Evolutionary conservation across 2,329 filamentous ascomycete species (phyloP).

Genomic region (Penicillium sp.): DNA sequence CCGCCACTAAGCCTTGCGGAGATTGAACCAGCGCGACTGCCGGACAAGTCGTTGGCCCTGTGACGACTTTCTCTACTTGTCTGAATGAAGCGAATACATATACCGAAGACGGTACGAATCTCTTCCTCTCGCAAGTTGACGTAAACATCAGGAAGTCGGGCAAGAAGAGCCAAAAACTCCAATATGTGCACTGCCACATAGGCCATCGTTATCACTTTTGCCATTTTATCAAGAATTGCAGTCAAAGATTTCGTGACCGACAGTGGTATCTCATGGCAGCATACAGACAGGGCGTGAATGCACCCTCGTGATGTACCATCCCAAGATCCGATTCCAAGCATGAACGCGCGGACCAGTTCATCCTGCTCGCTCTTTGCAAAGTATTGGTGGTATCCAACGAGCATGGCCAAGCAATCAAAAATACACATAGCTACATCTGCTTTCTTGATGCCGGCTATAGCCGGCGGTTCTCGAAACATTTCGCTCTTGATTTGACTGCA

Average conservation of each 20-base stretch:
- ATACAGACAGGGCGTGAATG: slow-evolving; percentile 91
- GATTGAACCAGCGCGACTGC: slow-evolving; percentile 30
- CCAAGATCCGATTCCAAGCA: slow-evolving; percentile 76
- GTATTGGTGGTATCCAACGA: slow-evolving; percentile 83
- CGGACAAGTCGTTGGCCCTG: slow-evolving; percentile 29
- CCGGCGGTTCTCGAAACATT: slow-evolving; percentile 75
- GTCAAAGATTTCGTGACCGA: slow-evolving; percentile 83
- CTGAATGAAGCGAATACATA: slow-evolving; percentile 90
- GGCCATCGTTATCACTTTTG: slow-evolving; percentile 90
- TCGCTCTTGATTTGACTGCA: slow-evolving; percentile 79
- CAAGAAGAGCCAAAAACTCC: slow-evolving; percentile 88
- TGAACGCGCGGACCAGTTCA: slow-evolving; percentile 80
- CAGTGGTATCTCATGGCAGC: slow-evolving; percentile 86
- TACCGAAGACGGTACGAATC: slow-evolving; percentile 89
- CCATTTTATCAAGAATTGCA: slow-evolving; percentile 86
- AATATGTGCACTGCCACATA: slow-evolving; percentile 91
- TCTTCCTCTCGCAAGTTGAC: slow-evolving; percentile 88
- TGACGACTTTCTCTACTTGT: slow-evolving; percentile 66
- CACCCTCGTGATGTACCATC: slow-evolving; percentile 87
- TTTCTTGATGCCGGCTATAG: slow-evolving; percentile 73
- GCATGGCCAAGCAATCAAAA: slow-evolving; percentile 79
- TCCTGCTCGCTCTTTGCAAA: slow-evolving; percentile 84
- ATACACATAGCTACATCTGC: slow-evolving; percentile 86
- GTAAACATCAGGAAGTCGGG: slow-evolving; percentile 77
- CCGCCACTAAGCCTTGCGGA: slow-evolving; percentile 41